Evolutionary conservation across 108 stramenopile species (phyloP).

Genomic region (Ochromonas danica): DNA sequence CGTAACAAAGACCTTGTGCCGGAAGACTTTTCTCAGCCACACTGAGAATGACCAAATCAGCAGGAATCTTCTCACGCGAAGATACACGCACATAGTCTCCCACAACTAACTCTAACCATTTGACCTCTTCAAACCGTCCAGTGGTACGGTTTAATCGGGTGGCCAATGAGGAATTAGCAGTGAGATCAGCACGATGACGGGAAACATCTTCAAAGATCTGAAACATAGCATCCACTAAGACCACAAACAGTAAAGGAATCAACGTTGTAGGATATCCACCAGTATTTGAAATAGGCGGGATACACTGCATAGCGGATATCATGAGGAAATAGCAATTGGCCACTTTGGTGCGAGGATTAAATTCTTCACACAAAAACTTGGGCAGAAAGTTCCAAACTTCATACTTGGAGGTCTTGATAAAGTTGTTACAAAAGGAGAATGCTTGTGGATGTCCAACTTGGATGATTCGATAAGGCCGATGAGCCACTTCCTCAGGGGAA

Average conservation of each 20-base stretch:
- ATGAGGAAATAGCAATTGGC: conserved; percentile 35
- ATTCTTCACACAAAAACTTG: conserved; percentile 30
- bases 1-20: conserved; percentile 46
- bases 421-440: conserved; percentile 48
- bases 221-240: conserved; percentile 27
- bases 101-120: conserved; percentile 43
- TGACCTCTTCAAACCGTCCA: not conserved
- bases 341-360: conserved; percentile 24
- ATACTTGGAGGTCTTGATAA: conserved; percentile 55
- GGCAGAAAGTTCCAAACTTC: conserved; percentile 52
- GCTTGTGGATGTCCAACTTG: conserved; percentile 42
- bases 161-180: not conserved
- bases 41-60: conserved; percentile 51
- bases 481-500: not conserved
- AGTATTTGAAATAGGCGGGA: conserved; percentile 20
- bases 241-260: conserved; percentile 6
- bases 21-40: conserved; percentile 45
- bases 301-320: conserved; percentile 5
- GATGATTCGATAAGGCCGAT: conserved; percentile 31
- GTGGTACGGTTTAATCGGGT: not conserved
- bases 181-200: conserved; percentile 40
- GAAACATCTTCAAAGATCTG: conserved; percentile 34
- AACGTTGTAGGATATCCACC: conserved; percentile 25
- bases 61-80: conserved; percentile 49
- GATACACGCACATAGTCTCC: conserved; percentile 45